Evolutionary conservation across 495 filamentous ascomycete species (phyloP).

Genomic region (Podospora pseudopauciseta): DNA sequence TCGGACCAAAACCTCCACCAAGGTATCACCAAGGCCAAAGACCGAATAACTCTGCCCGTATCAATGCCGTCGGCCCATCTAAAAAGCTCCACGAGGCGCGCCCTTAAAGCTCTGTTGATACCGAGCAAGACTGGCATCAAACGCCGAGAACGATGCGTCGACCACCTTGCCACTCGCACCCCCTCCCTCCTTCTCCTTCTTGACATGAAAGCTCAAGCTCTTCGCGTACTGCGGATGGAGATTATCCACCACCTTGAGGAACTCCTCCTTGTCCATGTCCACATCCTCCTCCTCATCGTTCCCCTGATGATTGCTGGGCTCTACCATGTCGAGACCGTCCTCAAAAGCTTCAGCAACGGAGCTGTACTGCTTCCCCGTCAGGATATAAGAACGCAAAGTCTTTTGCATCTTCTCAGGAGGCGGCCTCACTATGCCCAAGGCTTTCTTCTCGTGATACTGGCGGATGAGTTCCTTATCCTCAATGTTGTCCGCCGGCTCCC

Average conservation of each 20-base stretch:
- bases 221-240: background rate
- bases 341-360: conserved; percentile 42
- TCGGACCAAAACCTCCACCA: background rate
- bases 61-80: background rate
- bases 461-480: conserved; percentile 26
- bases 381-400: conserved; percentile 14
- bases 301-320: background rate
- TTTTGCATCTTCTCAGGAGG: conserved; percentile 13
- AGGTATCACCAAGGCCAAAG: background rate
- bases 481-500: conserved; percentile 47
- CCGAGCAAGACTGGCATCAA: conserved; percentile 7
- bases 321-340: conserved; percentile 26
- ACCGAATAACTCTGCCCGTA: background rate
- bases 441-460: conserved; percentile 33
- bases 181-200: background rate
- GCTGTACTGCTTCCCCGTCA: conserved; percentile 30
- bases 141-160: background rate
- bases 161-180: background rate
- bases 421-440: conserved; percentile 18
- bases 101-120: background rate
- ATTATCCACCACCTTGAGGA: conserved; percentile 20
- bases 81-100: background rate
- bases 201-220: background rate
- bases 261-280: conserved; percentile 13
- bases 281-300: conserved; percentile 11